Evolutionary conservation across 2,329 filamentous ascomycete species (phyloP).

Genomic region (Diaporthe australafricana): DNA sequence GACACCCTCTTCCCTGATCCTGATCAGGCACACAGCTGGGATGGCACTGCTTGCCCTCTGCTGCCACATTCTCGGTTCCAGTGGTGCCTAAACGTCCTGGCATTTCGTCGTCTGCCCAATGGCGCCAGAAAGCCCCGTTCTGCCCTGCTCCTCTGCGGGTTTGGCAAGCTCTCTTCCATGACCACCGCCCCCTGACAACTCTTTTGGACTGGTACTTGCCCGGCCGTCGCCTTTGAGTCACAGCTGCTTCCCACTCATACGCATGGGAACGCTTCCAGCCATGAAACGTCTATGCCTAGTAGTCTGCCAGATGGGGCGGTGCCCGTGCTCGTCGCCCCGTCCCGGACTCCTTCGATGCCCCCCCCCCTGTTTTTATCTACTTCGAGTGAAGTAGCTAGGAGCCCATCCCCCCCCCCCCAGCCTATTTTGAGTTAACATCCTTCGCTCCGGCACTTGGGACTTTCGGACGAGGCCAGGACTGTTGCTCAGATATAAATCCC

Average conservation of each 20-base stretch:
- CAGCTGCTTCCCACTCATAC: conserved; percentile 16
- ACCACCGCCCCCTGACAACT: conserved; percentile 13
- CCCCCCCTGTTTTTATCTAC: conserved; percentile 4
- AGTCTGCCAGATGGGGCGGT: conserved; percentile 26
- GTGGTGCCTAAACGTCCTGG: conserved; percentile 26
- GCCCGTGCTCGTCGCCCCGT: conserved; percentile 15
- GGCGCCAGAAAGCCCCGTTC: conserved; percentile 15
- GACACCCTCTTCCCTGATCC: conserved; percentile 21
- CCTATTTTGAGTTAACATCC: conserved; percentile 20
- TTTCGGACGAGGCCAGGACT: neutral
- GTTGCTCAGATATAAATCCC: conserved; percentile 14
- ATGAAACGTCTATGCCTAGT: conserved; percentile 23
- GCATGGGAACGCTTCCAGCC: neutral
- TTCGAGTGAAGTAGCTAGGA: conserved; percentile 4
- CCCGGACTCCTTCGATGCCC: neutral
- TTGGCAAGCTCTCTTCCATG: conserved; percentile 16
- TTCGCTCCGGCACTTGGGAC: neutral
- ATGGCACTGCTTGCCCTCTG: conserved; percentile 15
- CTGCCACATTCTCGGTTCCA: conserved; percentile 13
- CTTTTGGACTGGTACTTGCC: neutral
- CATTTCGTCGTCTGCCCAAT: conserved; percentile 26
- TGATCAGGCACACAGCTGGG: conserved; percentile 15
- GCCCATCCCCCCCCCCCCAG: too few relatives aligned
- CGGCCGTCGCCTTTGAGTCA: conserved; percentile 14
- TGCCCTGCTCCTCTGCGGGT: conserved; percentile 9